These are phyloP conservation scores for Fraxinus baroniana DNA, from an alignment of 305 asterid species.

Conservation along the genomic window DNA sequence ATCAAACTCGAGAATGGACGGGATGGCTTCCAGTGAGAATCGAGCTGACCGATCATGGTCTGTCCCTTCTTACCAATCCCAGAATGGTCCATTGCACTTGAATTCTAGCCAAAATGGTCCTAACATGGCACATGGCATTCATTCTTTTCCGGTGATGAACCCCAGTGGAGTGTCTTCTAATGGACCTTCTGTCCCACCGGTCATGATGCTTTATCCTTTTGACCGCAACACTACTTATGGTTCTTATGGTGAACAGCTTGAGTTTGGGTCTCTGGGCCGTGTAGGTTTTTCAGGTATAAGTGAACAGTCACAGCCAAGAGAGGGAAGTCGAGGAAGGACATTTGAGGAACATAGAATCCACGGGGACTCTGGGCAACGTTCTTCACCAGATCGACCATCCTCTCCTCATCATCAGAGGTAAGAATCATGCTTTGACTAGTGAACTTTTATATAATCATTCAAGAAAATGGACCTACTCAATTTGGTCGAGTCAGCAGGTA, in stretches of 20 bases:
- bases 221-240: constrained; percentile 54
- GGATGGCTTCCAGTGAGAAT: constrained; percentile 50
- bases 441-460: not conserved
- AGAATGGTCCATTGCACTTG: constrained; percentile 63
- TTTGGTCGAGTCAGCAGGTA: not conserved
- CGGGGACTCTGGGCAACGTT: constrained; percentile 54
- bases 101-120: constrained; percentile 63
- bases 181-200: constrained; percentile 70
- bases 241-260: constrained; percentile 74
- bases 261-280: constrained; percentile 85
- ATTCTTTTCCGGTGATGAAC: constrained; percentile 54
- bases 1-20: constrained; percentile 60
- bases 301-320: constrained; percentile 62
- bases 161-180: constrained; percentile 59
- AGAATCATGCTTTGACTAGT: constrained; percentile 10
- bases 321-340: constrained; percentile 50
- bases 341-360: constrained; percentile 64
- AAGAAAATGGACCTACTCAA: not conserved
- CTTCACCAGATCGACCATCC: constrained; percentile 89
- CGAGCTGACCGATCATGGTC: constrained; percentile 68
- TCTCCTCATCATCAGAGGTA: constrained; percentile 84
- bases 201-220: constrained; percentile 80
- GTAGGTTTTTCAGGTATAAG: constrained; percentile 55
- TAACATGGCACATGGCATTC: constrained; percentile 58
- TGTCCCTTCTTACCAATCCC: constrained; percentile 56